Conservation (phyloP, 2,329 filamentous ascomycete species). For the Rugonectria rugulosa region DNA sequence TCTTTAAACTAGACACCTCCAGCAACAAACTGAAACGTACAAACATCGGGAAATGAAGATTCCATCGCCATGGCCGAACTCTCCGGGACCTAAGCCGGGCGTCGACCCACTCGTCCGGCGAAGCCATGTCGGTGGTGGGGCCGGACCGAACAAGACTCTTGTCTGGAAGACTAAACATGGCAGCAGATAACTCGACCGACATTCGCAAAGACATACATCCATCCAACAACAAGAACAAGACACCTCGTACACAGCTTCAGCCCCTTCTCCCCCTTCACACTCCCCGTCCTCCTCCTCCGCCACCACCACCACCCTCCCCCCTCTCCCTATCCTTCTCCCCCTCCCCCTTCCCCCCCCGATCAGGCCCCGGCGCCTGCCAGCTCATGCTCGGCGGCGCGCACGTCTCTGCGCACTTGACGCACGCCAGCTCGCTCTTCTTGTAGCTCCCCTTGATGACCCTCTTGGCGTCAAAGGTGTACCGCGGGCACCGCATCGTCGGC, state of each 20-base stretch:
- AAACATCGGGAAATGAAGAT: not conserved
- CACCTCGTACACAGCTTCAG: slow-evolving; percentile 4
- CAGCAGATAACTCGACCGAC: too few relatives aligned
- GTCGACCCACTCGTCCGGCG: slow-evolving; percentile 16
- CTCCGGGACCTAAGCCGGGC: not conserved
- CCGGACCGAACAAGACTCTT: not conserved
- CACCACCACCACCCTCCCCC: slow-evolving; percentile 1
- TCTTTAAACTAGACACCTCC: too few relatives aligned
- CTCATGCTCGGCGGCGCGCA: slow-evolving; percentile 37
- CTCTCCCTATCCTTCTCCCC: not conserved
- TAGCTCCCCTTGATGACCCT: slow-evolving; percentile 36
- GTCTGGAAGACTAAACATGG: not conserved
- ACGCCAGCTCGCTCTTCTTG: slow-evolving; percentile 36
- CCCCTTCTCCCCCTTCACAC: not conserved
- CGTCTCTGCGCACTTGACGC: slow-evolving; percentile 38
- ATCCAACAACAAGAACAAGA: not conserved
- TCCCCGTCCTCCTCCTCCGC: not conserved
- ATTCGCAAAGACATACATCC: not conserved
- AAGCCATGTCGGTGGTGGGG: slow-evolving; percentile 12
- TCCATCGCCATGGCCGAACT: not conserved
- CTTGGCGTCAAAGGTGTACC: slow-evolving; percentile 38
- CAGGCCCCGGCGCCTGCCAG: slow-evolving; percentile 36
- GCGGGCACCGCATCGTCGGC: slow-evolving; percentile 35
- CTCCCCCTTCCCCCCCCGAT: slow-evolving; percentile 2
- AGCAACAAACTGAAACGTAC: too few relatives aligned